These are phyloP conservation scores for Excoecaria cochinchinensis DNA, from an alignment of 345 rosid species.

Conservation along the genomic window DNA sequence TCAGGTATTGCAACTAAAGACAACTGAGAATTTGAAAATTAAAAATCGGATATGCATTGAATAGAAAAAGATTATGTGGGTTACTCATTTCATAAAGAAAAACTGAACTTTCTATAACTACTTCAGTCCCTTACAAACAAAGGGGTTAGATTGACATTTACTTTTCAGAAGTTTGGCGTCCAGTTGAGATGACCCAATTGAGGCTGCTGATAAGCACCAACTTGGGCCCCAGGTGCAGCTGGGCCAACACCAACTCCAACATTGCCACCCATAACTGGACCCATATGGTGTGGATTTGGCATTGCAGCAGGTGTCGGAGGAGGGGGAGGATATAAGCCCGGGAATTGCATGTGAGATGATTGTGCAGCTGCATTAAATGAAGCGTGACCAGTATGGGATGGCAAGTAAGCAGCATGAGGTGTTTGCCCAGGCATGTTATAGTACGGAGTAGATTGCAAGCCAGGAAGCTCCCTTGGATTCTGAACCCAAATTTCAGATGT, in stretches of 20 bases:
- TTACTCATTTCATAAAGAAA: conserved; percentile 28
- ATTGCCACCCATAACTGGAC: conserved; percentile 76
- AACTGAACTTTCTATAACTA: conserved; percentile 27
- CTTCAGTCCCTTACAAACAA: conserved; percentile 27
- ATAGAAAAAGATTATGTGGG: conserved; percentile 10
- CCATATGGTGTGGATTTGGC: conserved; percentile 72
- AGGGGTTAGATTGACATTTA: conserved; percentile 24
- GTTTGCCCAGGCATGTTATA: conserved; percentile 83
- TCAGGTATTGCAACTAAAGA: background rate
- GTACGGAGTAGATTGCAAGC: conserved; percentile 69
- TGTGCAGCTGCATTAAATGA: conserved; percentile 82
- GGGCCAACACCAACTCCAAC: conserved; percentile 79
- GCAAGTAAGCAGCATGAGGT: conserved; percentile 72
- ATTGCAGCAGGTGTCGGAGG: conserved; percentile 66
- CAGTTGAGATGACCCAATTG: conserved; percentile 90
- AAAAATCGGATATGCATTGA: conserved; percentile 25
- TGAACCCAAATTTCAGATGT: conserved; percentile 91
- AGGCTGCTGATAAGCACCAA: conserved; percentile 87
- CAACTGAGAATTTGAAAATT: background rate
- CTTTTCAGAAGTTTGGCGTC: conserved; percentile 78
- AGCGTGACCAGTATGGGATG: conserved; percentile 73
- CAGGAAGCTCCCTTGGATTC: conserved; percentile 71
- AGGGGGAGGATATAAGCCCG: conserved; percentile 62
- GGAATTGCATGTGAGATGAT: conserved; percentile 90
- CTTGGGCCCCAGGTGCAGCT: conserved; percentile 67